Percentiles rank a stretch among this genome's conserved stretches.
Evolutionary conservation across 371 early-diverging fungal genomes (phyloP).

Genomic region (Umbelopsis sp.): DNA sequence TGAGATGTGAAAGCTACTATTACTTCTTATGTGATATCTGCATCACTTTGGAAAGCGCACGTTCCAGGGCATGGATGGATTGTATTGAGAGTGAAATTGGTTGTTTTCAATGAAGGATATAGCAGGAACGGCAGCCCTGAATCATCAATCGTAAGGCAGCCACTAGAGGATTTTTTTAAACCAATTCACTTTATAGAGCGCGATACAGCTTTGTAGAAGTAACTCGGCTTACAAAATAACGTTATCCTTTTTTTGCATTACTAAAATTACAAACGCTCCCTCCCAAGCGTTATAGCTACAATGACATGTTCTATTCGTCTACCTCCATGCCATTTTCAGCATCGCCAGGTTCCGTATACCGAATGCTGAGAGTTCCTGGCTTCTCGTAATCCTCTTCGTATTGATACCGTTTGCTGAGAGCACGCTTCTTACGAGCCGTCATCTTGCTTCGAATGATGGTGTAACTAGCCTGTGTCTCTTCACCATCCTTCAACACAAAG

Average conservation of each 20-base stretch:
- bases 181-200: no score
- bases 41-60: no score
- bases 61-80: no score
- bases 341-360: neutral
- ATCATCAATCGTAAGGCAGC: no score
- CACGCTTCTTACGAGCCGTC: slow-evolving; percentile 46
- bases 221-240: no score
- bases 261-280: neutral
- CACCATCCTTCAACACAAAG: slow-evolving; percentile 32
- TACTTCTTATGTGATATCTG: no score
- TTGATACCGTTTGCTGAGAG: slow-evolving; percentile 25
- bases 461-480: slow-evolving; percentile 31
- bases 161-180: no score
- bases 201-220: no score
- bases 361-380: slow-evolving; percentile 16
- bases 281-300: neutral
- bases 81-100: no score
- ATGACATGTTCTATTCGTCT: neutral
- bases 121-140: no score
- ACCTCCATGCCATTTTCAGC: neutral
- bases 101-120: no score
- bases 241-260: neutral
- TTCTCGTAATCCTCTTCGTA: slow-evolving; percentile 20
- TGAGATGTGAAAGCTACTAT: no score
- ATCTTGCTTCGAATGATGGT: slow-evolving; percentile 44